These are phyloP conservation scores for Porcisia hertigi DNA, from an alignment of 208 protist species.

Conservation along the genomic window DNA sequence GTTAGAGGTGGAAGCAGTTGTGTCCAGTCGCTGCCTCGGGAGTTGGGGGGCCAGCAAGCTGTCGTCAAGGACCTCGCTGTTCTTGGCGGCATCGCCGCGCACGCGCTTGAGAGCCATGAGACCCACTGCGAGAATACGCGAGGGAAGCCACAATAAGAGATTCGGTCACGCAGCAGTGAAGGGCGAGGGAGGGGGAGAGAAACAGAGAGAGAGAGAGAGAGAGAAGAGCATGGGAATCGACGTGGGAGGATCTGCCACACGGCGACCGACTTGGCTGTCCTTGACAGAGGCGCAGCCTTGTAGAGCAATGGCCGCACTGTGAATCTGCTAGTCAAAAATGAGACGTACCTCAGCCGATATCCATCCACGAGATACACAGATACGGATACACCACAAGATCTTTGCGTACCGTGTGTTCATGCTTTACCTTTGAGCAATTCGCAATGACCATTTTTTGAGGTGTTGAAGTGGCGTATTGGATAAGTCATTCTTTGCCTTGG, in stretches of 20 bases:
- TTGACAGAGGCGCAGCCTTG: not conserved
- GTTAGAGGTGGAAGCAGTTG: not conserved
- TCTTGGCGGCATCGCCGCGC: not conserved
- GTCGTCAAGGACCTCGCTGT: not conserved
- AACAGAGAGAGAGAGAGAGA: not conserved
- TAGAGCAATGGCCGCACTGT: not conserved
- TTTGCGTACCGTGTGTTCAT: not conserved
- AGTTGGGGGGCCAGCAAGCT: not conserved
- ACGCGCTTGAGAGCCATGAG: constrained; percentile 11
- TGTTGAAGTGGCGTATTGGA: too few relatives aligned
- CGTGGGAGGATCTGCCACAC: not conserved
- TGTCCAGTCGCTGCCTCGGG: not conserved
- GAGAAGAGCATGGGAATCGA: constrained; percentile 9
- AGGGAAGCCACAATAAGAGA: not conserved
- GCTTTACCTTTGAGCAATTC: too few relatives aligned
- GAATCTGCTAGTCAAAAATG: not conserved
- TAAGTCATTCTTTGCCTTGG: too few relatives aligned
- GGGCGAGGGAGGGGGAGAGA: not conserved
- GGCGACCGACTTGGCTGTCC: not conserved
- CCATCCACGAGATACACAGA: not conserved
- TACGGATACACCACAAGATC: not conserved
- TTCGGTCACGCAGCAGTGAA: too few relatives aligned
- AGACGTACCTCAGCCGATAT: not conserved
- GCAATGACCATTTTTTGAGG: too few relatives aligned
- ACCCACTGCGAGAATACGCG: not conserved